Evolutionary conservation across 176 grass and related monocot genomes (phyloP), one percentile per base, ranked within the genome.

Genomic region (Aegilops bicornis): DNA sequence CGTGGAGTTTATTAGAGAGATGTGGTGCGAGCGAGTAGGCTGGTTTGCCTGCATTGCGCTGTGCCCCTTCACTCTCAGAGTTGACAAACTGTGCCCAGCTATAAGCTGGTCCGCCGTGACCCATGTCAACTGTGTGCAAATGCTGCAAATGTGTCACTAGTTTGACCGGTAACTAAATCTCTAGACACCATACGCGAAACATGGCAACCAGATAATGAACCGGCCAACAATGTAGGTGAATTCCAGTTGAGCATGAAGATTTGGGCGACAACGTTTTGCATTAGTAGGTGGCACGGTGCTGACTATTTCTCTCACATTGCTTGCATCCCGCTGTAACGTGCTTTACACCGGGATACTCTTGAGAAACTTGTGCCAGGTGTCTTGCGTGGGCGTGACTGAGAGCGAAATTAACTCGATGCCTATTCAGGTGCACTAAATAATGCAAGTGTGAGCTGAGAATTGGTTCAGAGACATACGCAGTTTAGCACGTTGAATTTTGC

Each of bases 211-310:
- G 25, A 64, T 0, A 56, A 54, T 23, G 31, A 39, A 54, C 40
- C 31, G 42, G 8, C 23, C 42, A 43, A 35, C 27, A 85, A 89
- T 82, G 22, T 78, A 52, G 78, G 84, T 90, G 79, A 86, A 82
- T 64, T 90, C 73, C 84, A 52, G 79, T 80, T 82, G 40, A 86
- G 54, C 79, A 45, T 31, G 40, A 47, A 74, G 71, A 47, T 74
- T 74, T 32, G 32, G 25, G 59, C 22, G 80, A 83, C 65, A 42
- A 39, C 2, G 71, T 16, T 73, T 72, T 86, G 79, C n/a, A 73
- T 43, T 14, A 59, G 80, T 90, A 72, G 88, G 72, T 90, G 73
- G 64, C 17, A 61, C 9, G 17, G 66, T 43, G 32, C 19, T 87
- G 79, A 87, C 89, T 52, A 40, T 54, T 54, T 54, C 16, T 14